Evolutionary conservation across 2,329 filamentous ascomycete species (phyloP).

Genomic region (Coniochaeta sp.): DNA sequence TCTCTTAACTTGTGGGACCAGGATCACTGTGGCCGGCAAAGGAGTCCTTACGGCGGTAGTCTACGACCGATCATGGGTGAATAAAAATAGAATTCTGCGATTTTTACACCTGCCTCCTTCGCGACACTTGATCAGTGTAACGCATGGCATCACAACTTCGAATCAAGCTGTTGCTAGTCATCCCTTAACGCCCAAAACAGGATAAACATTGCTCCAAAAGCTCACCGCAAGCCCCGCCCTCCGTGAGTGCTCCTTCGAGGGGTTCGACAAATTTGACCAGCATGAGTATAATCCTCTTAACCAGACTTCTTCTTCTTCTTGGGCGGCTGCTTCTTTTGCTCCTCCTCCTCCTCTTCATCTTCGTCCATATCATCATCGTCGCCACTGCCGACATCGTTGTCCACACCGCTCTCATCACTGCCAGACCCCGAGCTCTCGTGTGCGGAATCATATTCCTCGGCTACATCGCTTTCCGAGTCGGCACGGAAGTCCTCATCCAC

Average conservation of each 20-base stretch:
- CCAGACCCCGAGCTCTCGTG: slow-evolving; percentile 78
- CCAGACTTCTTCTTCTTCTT: slow-evolving; percentile 35
- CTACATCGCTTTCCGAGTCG: slow-evolving; percentile 89
- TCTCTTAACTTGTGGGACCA: too few relatives aligned
- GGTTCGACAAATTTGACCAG: not conserved
- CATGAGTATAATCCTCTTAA: not conserved
- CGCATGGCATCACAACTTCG: not conserved
- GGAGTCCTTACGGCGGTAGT: too few relatives aligned
- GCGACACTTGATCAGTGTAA: not conserved
- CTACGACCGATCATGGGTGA: too few relatives aligned
- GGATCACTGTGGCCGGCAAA: not conserved
- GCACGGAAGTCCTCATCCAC: slow-evolving; percentile 94
- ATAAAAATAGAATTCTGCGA: not conserved
- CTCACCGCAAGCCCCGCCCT: not conserved
- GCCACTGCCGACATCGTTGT: slow-evolving; percentile 40
- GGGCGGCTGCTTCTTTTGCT: slow-evolving; percentile 18
- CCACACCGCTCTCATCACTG: slow-evolving; percentile 56
- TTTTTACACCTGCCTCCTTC: not conserved
- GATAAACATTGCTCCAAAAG: not conserved
- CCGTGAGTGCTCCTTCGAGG: not conserved
- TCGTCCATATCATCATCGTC: slow-evolving; percentile 38
- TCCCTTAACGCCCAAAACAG: not conserved
- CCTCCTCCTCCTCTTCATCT: slow-evolving; percentile 29
- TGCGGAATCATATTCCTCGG: slow-evolving; percentile 88
- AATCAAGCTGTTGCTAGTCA: not conserved